A percentile compares a stretch with the other conserved stretches of the same genome.
phyloP scores from a whole-genome alignment of 2,329 filamentous ascomycete genomes.

The Lasiodiplodia citricola region DNA sequence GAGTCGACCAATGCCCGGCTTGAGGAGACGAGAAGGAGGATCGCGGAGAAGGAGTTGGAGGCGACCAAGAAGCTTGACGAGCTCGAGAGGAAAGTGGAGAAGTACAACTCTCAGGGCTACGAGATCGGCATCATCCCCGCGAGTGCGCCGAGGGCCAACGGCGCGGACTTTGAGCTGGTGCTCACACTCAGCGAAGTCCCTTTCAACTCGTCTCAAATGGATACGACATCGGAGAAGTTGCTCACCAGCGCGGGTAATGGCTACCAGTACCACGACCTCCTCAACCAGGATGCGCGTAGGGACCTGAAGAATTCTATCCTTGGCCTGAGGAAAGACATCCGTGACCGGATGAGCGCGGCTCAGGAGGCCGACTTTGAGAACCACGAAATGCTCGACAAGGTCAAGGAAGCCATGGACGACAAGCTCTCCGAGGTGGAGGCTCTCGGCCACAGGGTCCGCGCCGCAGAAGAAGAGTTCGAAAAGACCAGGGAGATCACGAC shows the following conservation, averaged over 20 bases:
- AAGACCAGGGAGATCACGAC: slow-evolving; percentile 86
- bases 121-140: slow-evolving; percentile 89
- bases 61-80: slow-evolving; percentile 86
- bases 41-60: slow-evolving; percentile 86
- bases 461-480: slow-evolving; percentile 92
- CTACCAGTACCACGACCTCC: slow-evolving; percentile 86
- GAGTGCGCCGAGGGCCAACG: slow-evolving; percentile 83
- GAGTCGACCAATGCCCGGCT: slow-evolving; percentile 76
- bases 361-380: slow-evolving; percentile 94
- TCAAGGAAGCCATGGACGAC: slow-evolving; percentile 96
- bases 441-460: slow-evolving; percentile 83
- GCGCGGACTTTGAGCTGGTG: slow-evolving; percentile 80
- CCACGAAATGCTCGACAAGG: slow-evolving; percentile 85
- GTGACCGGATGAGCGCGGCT: slow-evolving; percentile 80
- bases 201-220: slow-evolving; percentile 64
- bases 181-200: slow-evolving; percentile 80
- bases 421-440: slow-evolving; percentile 92
- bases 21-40: slow-evolving; percentile 83
- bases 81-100: slow-evolving; percentile 86
- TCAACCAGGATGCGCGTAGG: slow-evolving; percentile 87
- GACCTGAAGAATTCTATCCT: slow-evolving; percentile 80
- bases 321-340: slow-evolving; percentile 83
- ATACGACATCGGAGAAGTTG: slow-evolving; percentile 70
- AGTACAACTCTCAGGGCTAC: slow-evolving; percentile 93
- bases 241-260: slow-evolving; percentile 82